phyloP scores from a whole-genome alignment of 2,329 filamentous ascomycete genomes.

The Aphanocladium album region DNA sequence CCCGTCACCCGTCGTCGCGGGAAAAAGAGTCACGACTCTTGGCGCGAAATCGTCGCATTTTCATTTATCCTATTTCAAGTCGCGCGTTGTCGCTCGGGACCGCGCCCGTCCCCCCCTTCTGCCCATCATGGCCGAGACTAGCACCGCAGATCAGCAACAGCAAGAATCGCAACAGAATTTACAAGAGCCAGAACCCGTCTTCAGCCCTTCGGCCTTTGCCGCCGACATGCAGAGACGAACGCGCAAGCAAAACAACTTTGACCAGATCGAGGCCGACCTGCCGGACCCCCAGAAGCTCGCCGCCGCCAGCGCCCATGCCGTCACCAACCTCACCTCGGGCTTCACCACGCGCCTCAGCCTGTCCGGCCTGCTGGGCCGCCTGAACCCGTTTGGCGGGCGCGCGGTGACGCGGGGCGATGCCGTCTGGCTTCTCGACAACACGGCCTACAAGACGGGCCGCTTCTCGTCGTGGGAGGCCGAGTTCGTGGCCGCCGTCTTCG shows the following conservation, averaged over 20 bases:
- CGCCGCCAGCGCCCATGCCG: slow-evolving; percentile 18
- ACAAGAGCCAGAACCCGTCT: background rate
- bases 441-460: slow-evolving; percentile 59
- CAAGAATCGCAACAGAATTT: background rate
- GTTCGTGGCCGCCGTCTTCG: slow-evolving; percentile 77
- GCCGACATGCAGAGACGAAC: slow-evolving; percentile 21
- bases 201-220: slow-evolving; percentile 14
- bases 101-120: background rate
- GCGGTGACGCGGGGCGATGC: slow-evolving; percentile 60
- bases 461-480: slow-evolving; percentile 68
- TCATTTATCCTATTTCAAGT: background rate
- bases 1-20: background rate
- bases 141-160: background rate
- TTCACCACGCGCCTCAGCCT: slow-evolving; percentile 25
- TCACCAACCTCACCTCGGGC: background rate
- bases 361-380: slow-evolving; percentile 39
- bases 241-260: slow-evolving; percentile 36
- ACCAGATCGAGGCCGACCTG: slow-evolving; percentile 38
- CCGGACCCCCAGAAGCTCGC: slow-evolving; percentile 28
- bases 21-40: background rate
- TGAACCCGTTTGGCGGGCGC: slow-evolving; percentile 52
- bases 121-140: slow-evolving; percentile 5
- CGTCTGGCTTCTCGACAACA: slow-evolving; percentile 89
- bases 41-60: background rate
- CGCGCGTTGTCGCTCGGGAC: background rate